Evolutionary conservation across 495 filamentous ascomycete species (phyloP).

Genomic region (Podospora bellae-mahoneyi): DNA sequence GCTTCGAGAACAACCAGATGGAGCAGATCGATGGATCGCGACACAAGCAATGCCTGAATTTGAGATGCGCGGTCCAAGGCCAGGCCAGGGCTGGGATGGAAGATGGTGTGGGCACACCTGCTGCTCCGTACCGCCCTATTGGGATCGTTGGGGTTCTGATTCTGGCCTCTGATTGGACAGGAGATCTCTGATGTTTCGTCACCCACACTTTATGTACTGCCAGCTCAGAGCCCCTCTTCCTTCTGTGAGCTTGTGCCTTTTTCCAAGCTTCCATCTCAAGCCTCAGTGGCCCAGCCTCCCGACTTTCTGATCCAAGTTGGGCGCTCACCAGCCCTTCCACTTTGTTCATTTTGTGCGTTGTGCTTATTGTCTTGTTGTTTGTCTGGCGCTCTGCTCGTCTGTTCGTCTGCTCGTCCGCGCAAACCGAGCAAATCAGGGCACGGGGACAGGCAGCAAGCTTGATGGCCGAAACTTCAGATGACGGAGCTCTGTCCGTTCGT

Average conservation of each 20-base stretch:
- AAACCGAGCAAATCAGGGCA: neutral
- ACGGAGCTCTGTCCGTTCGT: neutral
- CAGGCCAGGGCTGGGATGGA: constrained; percentile 12
- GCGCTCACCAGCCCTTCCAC: neutral
- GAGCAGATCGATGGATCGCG: neutral
- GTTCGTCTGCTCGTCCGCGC: neutral
- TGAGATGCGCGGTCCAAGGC: constrained; percentile 2
- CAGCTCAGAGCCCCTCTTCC: constrained; percentile 25
- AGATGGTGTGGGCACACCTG: constrained; percentile 22
- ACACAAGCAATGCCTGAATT: neutral
- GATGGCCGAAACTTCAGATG: neutral
- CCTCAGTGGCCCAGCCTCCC: constrained; percentile 31
- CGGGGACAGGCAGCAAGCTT: neutral
- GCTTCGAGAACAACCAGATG: neutral
- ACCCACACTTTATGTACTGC: constrained; percentile 31
- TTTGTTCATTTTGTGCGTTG: neutral
- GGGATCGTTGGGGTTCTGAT: constrained; percentile 27
- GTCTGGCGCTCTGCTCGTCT: neutral
- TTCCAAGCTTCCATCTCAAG: constrained; percentile 11
- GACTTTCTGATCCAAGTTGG: constrained; percentile 17
- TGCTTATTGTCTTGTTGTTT: neutral
- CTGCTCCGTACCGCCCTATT: constrained; percentile 31
- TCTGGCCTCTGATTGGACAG: constrained; percentile 29
- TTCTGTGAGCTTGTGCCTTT: neutral
- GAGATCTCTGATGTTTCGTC: constrained; percentile 26